phyloP scores from a whole-genome alignment of 2,329 filamentous ascomycete genomes.

The Aurifilum marmelostoma region DNA sequence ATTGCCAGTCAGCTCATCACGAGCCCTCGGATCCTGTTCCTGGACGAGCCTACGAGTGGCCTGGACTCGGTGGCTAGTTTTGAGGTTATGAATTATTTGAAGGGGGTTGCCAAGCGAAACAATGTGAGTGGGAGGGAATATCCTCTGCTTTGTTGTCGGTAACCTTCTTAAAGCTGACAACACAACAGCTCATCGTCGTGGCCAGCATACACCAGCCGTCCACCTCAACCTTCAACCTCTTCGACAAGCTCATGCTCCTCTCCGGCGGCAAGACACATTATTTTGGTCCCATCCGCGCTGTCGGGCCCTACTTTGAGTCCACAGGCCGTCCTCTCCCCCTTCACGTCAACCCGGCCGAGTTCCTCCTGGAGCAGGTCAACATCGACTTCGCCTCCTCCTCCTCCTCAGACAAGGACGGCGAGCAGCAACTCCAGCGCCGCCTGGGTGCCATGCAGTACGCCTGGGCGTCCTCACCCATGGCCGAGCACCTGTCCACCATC shows the following conservation, averaged over 20 bases:
- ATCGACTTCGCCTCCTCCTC: constrained; percentile 63
- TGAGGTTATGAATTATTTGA: constrained; percentile 77
- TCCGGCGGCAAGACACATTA: constrained; percentile 73
- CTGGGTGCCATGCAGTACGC: constrained; percentile 56
- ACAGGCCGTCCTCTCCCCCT: constrained; percentile 66
- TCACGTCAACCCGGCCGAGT: constrained; percentile 80
- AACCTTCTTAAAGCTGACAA: background rate
- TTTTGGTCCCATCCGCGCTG: constrained; percentile 64
- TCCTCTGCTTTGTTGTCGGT: background rate
- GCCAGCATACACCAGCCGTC: constrained; percentile 87
- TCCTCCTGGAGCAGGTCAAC: constrained; percentile 77
- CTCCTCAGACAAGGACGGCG: constrained; percentile 43
- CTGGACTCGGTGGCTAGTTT: constrained; percentile 77
- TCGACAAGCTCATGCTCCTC: constrained; percentile 77
- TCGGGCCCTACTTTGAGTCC: constrained; percentile 65
- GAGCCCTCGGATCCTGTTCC: constrained; percentile 76
- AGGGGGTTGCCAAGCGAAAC: constrained; percentile 65
- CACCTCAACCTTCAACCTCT: constrained; percentile 75
- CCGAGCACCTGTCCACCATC: constrained; percentile 31
- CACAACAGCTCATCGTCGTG: constrained; percentile 71
- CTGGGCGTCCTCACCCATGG: constrained; percentile 55
- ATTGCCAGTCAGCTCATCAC: constrained; percentile 83
- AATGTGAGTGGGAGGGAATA: constrained; percentile 51
- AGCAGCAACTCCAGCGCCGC: constrained; percentile 45
- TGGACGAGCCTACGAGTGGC: constrained; percentile 84